These are phyloP conservation scores for Clarireedia sp. DNA, from an alignment of 2,329 filamentous ascomycete species.

Conservation along the genomic window DNA sequence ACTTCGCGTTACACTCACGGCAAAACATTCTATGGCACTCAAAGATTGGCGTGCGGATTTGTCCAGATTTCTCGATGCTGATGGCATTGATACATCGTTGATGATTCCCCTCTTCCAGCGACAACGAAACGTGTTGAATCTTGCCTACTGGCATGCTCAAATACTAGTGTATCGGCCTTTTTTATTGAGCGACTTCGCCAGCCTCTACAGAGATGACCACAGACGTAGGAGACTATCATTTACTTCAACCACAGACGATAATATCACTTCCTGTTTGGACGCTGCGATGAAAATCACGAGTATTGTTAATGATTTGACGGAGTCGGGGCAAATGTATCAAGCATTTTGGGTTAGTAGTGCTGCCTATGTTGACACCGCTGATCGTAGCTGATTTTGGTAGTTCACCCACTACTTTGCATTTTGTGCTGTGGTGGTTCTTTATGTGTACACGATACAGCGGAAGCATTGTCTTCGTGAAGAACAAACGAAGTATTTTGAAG, in stretches of 20 bases:
- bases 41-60: constrained; percentile 39
- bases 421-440: constrained; percentile 37
- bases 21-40: constrained; percentile 36
- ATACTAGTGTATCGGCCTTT: constrained; percentile 31
- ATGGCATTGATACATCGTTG: constrained; percentile 35
- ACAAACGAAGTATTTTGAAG: constrained; percentile 30
- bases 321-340: constrained; percentile 32
- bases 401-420: constrained; percentile 38
- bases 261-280: constrained; percentile 30
- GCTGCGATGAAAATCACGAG: constrained; percentile 34
- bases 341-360: constrained; percentile 33
- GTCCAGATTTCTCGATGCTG: constrained; percentile 36
- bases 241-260: constrained; percentile 20
- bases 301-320: constrained; percentile 34
- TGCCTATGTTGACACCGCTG: background rate
- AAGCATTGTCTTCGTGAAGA: constrained; percentile 23
- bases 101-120: constrained; percentile 42
- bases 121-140: constrained; percentile 30
- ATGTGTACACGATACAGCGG: constrained; percentile 38
- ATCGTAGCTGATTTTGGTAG: constrained; percentile 13
- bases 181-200: constrained; percentile 26
- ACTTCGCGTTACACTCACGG: constrained; percentile 31
- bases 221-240: constrained; percentile 8
- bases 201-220: constrained; percentile 14
- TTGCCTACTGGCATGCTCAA: constrained; percentile 31